Percentiles rank a stretch among this genome's conserved stretches.
phyloP scores from a whole-genome alignment of 495 filamentous ascomycete species.

The Neohortaea acidophila region DNA sequence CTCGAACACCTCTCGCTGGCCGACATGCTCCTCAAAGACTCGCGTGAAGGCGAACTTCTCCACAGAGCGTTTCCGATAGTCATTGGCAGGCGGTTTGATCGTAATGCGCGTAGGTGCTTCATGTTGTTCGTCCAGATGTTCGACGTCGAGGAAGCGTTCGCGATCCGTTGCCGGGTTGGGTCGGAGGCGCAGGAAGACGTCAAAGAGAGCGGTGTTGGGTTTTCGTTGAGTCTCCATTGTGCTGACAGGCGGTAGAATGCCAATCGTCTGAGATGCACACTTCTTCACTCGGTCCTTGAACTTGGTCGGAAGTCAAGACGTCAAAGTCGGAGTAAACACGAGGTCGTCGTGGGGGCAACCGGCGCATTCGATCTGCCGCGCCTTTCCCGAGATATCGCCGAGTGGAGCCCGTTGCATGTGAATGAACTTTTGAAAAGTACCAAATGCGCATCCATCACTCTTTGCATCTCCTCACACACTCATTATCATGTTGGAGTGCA shows the following conservation, averaged over 20 bases:
- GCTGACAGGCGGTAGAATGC: too few relatives aligned
- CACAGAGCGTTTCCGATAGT: conserved; percentile 58
- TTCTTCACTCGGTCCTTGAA: too few relatives aligned
- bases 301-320: too few relatives aligned
- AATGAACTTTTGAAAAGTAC: too few relatives aligned
- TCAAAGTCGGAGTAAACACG: too few relatives aligned
- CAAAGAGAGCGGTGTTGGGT: conserved; percentile 47
- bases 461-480: too few relatives aligned
- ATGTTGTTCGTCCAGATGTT: conserved; percentile 33
- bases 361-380: too few relatives aligned
- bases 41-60: conserved; percentile 91
- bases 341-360: too few relatives aligned
- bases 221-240: conserved; percentile 9
- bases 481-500: conserved; percentile 18
- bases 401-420: too few relatives aligned
- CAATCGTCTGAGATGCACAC: too few relatives aligned
- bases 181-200: conserved; percentile 82
- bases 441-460: too few relatives aligned
- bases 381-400: too few relatives aligned
- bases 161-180: conserved; percentile 32
- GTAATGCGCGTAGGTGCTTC: conserved; percentile 61
- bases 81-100: conserved; percentile 65
- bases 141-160: conserved; percentile 69
- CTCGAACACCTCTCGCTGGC: conserved; percentile 76
- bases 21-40: conserved; percentile 75